These are phyloP conservation scores for Pleurotus ostreatus DNA, from an alignment of 768 basidiomycete species.

Conservation along the genomic window DNA sequence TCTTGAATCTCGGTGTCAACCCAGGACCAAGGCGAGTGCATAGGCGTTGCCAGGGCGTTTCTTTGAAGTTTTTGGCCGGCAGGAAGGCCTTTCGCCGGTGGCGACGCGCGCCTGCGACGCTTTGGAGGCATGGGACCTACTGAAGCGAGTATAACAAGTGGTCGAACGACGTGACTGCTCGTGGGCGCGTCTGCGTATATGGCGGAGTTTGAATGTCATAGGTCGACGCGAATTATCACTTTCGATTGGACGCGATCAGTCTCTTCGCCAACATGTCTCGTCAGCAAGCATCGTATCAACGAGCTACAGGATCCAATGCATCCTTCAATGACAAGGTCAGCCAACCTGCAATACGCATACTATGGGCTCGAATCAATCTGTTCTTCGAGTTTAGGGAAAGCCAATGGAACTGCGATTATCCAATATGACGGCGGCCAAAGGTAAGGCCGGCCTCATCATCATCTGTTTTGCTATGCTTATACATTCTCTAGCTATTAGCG, in stretches of 20 bases:
- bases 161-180: too few species aligned
- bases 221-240: constrained; percentile 4
- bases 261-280: constrained; percentile 27
- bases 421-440: constrained; percentile 98
- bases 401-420: constrained; percentile 97
- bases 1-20: constrained; percentile 61
- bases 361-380: constrained; percentile 3
- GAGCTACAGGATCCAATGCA: constrained; percentile 58
- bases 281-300: constrained; percentile 36
- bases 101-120: constrained; percentile 51
- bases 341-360: neutral
- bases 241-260: constrained; percentile 29
- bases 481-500: constrained; percentile 75
- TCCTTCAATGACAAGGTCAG: constrained; percentile 84
- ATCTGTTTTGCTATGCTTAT: constrained; percentile 11
- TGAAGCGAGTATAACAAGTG: too few species aligned
- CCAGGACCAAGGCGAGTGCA: constrained; percentile 72
- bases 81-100: constrained; percentile 45
- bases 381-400: constrained; percentile 64
- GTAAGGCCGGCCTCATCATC: constrained; percentile 30
- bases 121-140: constrained; percentile 44
- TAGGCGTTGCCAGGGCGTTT: constrained; percentile 40
- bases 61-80: constrained; percentile 65
- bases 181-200: constrained; percentile 9
- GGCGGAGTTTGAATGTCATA: constrained; percentile 13